These are phyloP conservation scores for Viridothelium virens DNA, from an alignment of 495 filamentous ascomycete species.

Conservation along the genomic window DNA sequence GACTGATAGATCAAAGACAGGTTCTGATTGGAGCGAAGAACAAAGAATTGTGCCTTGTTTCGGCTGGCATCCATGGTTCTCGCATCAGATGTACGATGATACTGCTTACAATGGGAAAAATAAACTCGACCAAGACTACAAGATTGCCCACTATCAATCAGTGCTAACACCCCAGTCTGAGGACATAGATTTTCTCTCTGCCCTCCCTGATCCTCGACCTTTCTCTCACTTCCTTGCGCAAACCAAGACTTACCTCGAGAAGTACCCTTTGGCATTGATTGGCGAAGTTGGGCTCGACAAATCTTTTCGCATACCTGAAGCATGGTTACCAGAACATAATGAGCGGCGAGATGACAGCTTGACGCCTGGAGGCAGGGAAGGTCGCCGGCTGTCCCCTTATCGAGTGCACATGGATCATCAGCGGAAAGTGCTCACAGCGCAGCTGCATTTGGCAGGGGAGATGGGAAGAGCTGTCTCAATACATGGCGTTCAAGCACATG, in stretches of 20 bases:
- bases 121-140: conserved; percentile 35
- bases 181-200: conserved; percentile 53
- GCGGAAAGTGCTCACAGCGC: conserved; percentile 62
- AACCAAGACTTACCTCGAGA: conserved; percentile 54
- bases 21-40: conserved; percentile 16
- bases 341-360: conserved; percentile 46
- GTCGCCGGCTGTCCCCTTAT: conserved; percentile 62
- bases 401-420: conserved; percentile 75
- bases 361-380: conserved; percentile 79
- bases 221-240: conserved; percentile 59
- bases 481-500: conserved; percentile 89
- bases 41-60: conserved; percentile 66
- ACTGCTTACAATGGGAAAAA: conserved; percentile 37
- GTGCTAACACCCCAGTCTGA: conserved; percentile 57
- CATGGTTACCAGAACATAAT: conserved; percentile 48
- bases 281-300: conserved; percentile 88
- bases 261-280: conserved; percentile 62
- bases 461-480: conserved; percentile 73
- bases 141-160: conserved; percentile 60
- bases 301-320: conserved; percentile 69
- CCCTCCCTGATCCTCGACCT: conserved; percentile 62
- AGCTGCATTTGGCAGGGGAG: conserved; percentile 79
- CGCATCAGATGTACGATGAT: conserved; percentile 74
- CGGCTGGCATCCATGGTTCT: conserved; percentile 99
- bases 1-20: conserved; percentile 14